Conservation (phyloP, 805 yeast genomes). For the Yarrowia porcina region DNA sequence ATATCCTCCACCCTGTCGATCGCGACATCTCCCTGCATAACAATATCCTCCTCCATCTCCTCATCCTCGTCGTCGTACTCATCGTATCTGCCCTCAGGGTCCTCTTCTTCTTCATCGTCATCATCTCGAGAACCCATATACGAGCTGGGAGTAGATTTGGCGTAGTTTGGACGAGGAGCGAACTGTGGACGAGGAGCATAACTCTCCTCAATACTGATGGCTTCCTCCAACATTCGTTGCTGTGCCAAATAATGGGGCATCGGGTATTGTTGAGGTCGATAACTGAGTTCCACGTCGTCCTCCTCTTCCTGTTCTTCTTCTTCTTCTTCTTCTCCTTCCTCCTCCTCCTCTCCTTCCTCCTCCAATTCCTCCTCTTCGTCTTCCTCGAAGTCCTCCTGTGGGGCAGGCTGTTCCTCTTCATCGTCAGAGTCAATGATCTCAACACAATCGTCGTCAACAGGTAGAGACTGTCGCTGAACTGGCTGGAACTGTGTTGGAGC, state of each 20-base stretch:
- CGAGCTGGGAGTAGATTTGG: background rate
- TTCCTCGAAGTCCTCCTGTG: background rate
- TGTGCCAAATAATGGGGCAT: background rate
- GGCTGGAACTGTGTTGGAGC: background rate
- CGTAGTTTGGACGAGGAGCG: background rate
- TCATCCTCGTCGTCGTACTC: conserved; percentile 14
- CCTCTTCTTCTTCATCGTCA: conserved; percentile 24
- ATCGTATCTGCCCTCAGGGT: conserved; percentile 25
- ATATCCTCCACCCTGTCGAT: background rate
- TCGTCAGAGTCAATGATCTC: conserved; percentile 9
- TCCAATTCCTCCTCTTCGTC: background rate
- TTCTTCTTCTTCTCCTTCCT: background rate
- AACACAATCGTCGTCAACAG: background rate
- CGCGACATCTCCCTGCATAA: background rate
- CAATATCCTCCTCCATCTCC: background rate
- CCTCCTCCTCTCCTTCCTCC: background rate
- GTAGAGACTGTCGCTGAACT: background rate
- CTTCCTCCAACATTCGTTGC: background rate
- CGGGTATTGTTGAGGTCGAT: no score
- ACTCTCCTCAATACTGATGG: no score
- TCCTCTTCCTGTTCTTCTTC: background rate
- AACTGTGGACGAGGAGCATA: no score
- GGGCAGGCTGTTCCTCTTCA: background rate
- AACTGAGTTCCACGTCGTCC: no score
- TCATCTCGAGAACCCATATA: conserved; percentile 19